Conservation (phyloP, 2,329 filamentous ascomycete species). For the Colletotrichum agaves region DNA sequence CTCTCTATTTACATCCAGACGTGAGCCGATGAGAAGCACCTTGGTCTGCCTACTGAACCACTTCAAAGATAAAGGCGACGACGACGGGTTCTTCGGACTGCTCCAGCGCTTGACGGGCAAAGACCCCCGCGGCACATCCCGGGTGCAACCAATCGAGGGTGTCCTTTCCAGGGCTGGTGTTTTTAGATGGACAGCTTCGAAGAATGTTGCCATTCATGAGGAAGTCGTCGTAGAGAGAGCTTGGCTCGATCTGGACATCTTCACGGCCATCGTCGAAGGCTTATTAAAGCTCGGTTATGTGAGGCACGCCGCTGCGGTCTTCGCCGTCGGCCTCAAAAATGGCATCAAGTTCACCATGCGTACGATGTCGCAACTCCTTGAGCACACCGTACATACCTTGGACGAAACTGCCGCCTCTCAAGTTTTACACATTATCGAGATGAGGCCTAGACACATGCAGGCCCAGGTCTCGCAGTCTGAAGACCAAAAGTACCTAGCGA, state of each 20-base stretch:
- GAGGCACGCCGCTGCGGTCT: constrained; percentile 55
- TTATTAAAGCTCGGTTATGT: constrained; percentile 60
- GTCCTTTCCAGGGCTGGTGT: constrained; percentile 30
- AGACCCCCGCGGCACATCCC: constrained; percentile 53
- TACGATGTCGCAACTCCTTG: constrained; percentile 52
- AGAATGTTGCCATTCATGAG: constrained; percentile 42
- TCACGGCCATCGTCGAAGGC: constrained; percentile 59
- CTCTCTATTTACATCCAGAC: constrained; percentile 57
- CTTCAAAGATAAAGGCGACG: constrained; percentile 55
- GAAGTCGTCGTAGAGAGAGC: constrained; percentile 54
- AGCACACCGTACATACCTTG: constrained; percentile 50
- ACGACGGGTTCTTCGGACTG: constrained; percentile 55
- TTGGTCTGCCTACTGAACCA: constrained; percentile 62
- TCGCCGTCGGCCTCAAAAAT: constrained; percentile 52
- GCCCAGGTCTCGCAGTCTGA: neutral
- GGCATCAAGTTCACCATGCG: constrained; percentile 47
- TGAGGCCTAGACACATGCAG: neutral
- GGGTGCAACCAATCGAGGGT: constrained; percentile 42
- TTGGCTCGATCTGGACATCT: constrained; percentile 50
- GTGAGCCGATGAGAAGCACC: constrained; percentile 61
- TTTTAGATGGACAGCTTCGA: constrained; percentile 44
- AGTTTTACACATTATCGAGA: constrained; percentile 1
- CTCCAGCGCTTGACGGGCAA: constrained; percentile 58
- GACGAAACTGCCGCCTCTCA: constrained; percentile 10
- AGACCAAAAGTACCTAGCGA: constrained; percentile 13